Conservation (phyloP, 2,329 filamentous ascomycete species). For the Trichoderma harzianum region DNA sequence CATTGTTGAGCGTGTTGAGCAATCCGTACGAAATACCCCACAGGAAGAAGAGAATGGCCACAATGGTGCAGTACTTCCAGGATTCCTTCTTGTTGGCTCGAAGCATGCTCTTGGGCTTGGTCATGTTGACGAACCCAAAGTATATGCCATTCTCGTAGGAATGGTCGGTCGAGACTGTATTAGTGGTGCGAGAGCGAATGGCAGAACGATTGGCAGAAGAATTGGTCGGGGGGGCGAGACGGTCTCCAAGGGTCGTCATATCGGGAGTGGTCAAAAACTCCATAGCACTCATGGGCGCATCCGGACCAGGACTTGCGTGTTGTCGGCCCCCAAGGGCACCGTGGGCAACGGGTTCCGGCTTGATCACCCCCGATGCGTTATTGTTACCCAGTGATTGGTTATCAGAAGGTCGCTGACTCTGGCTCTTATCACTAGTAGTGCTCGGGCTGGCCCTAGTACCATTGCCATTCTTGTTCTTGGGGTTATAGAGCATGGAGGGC, state of each 20-base stretch:
- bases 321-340: background rate
- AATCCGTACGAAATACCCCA: conserved; percentile 92
- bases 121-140: conserved; percentile 75
- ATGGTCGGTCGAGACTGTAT: conserved; percentile 37
- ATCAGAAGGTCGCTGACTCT: conserved; percentile 32
- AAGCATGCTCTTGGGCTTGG: conserved; percentile 66
- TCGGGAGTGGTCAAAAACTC: conserved; percentile 48
- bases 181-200: conserved; percentile 27
- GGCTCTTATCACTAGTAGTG: conserved; percentile 26
- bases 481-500: conserved; percentile 55
- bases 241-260: conserved; percentile 20
- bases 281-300: conserved; percentile 30
- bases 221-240: background rate
- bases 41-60: conserved; percentile 78
- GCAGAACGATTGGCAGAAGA: background rate
- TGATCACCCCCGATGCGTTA: conserved; percentile 23
- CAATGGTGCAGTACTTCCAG: conserved; percentile 67
- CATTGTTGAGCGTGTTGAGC: conserved; percentile 74
- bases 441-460: conserved; percentile 26
- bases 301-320: background rate
- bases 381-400: conserved; percentile 25
- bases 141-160: conserved; percentile 50
- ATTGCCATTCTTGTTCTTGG: conserved; percentile 42
- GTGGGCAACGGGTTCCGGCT: conserved; percentile 25
- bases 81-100: conserved; percentile 61